Evolutionary conservation across 225 moss, liverwort and hornwort genomes (phyloP), one percentile per base, ranked within the genome.

Genomic region (Sphagnum contortum): DNA sequence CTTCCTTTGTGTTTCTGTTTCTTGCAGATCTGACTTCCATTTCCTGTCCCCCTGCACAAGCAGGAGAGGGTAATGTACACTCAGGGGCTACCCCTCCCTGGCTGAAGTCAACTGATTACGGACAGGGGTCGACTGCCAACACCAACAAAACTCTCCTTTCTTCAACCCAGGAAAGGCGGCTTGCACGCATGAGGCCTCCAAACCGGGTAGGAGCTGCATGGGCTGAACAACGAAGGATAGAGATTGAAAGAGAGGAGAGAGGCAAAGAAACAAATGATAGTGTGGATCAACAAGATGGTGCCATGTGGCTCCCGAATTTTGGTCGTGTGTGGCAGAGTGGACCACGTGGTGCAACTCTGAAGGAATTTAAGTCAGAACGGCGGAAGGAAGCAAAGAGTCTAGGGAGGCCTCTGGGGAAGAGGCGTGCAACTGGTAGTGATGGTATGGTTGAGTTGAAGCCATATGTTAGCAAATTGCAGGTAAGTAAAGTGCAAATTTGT

Each of bases 241-340:
- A 93, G 76, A 66, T 96, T 64, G 92, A 83, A 73, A 72, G 85
- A 45, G 87, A 80, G 72, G 71, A 73, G 47, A 78, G 76, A 64
- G 90, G 89, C 61, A 29, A 29, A 1, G 87, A 89, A 60, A 50
- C 72, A 5, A 61, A 63, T 60, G 74, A 80, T 13, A 77, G n/a
- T 50, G 5, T 56, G 45, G 64, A 60, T 60, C 60, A 66, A 8
- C 66, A 76, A 74, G 70, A 68, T 11, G 78, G 78, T 70, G 74
- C 80, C 63, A 65, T 76, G 56, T 98, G 98, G 98, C 81, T 93
- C 13, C 98, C 98, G 52, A 93, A 75, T 73, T 98, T 98, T 70
- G 98, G 98, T 65, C 87, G 98, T 66, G 93, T 98, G 60, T 98
- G 93, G 93, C 98, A 98, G 80, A 89, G 91, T 78, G 96, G 96